Evolutionary conservation across 768 basidiomycete species (phyloP).

Genomic region (Tephrocybe sp.): DNA sequence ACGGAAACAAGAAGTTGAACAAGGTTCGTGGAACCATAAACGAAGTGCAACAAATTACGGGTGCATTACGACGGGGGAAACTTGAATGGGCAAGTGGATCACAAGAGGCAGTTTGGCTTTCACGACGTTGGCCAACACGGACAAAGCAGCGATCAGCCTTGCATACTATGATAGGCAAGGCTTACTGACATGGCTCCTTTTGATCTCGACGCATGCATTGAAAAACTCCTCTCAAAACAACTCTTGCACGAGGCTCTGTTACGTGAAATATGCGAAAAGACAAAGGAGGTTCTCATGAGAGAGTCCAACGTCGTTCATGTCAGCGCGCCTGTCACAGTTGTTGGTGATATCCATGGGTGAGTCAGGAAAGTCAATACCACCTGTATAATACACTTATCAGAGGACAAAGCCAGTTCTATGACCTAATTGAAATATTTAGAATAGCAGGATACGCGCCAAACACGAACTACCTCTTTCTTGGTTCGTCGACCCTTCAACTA

Average conservation of each 20-base stretch:
- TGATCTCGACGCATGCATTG: slow-evolving; percentile 95
- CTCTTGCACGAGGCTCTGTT: slow-evolving; percentile 91
- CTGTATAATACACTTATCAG: slow-evolving; percentile 29
- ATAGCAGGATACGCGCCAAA: slow-evolving; percentile 97
- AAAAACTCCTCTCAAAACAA: slow-evolving; percentile 86
- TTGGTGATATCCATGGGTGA: slow-evolving; percentile 99
- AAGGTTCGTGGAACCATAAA: slow-evolving; percentile 13
- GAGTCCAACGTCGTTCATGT: slow-evolving; percentile 99
- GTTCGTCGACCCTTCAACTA: slow-evolving; percentile 46
- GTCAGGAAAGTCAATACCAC: slow-evolving; percentile 28
- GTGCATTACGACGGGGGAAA: slow-evolving; percentile 15
- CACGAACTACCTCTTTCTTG: slow-evolving; percentile 98
- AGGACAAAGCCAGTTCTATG: slow-evolving; percentile 91
- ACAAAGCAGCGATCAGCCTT: slow-evolving; percentile 33
- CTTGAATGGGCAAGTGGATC: slow-evolving; percentile 18
- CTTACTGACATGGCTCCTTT: slow-evolving; percentile 58
- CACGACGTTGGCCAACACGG: slow-evolving; percentile 32
- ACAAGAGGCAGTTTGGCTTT: slow-evolving; percentile 11
- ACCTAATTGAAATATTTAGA: slow-evolving; percentile 97
- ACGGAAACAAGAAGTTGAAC: slow-evolving; percentile 12
- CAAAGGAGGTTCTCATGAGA: slow-evolving; percentile 98
- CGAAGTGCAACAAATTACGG: slow-evolving; percentile 15
- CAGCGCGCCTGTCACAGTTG: slow-evolving; percentile 94
- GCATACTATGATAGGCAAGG: slow-evolving; percentile 17
- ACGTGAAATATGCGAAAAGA: slow-evolving; percentile 99